Conservation (phyloP, 495 filamentous ascomycete species). For the Antarctomyces pellizariae region DNA sequence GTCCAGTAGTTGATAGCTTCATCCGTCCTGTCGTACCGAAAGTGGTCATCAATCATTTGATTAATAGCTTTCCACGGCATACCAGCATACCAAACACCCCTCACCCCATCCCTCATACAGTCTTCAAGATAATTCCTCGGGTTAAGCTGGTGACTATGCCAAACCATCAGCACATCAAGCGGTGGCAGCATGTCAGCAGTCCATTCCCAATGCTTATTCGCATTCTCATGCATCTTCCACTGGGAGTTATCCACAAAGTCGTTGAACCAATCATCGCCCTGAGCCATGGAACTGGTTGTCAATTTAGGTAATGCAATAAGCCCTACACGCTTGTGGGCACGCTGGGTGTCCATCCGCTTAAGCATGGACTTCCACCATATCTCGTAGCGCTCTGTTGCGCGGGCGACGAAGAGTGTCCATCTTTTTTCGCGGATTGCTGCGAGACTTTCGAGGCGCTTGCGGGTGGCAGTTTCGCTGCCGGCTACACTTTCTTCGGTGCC, state of each 20-base stretch:
- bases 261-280: no score
- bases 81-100: conserved; percentile 34
- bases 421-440: conserved; percentile 47
- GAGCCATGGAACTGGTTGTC: no score
- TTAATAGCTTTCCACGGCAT: conserved; percentile 51
- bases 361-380: conserved; percentile 47
- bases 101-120: conserved; percentile 35
- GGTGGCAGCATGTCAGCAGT: conserved; percentile 11
- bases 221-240: no score
- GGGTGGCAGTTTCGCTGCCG: conserved; percentile 8
- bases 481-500: conserved; percentile 6
- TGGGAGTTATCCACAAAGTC: no score
- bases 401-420: conserved; percentile 54
- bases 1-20: conserved; percentile 25
- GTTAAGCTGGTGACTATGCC: conserved; percentile 74
- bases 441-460: conserved; percentile 14
- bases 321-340: no score
- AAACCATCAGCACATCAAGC: conserved; percentile 66
- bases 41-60: conserved; percentile 36
- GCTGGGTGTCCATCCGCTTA: no score
- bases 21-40: conserved; percentile 32
- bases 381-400: conserved; percentile 51
- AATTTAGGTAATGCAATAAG: no score
- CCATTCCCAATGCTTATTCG: conserved; percentile 6
- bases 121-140: conserved; percentile 61